These are phyloP conservation scores for Candida fluviatilis DNA, from an alignment of 805 yeast species.

Conservation along the genomic window DNA sequence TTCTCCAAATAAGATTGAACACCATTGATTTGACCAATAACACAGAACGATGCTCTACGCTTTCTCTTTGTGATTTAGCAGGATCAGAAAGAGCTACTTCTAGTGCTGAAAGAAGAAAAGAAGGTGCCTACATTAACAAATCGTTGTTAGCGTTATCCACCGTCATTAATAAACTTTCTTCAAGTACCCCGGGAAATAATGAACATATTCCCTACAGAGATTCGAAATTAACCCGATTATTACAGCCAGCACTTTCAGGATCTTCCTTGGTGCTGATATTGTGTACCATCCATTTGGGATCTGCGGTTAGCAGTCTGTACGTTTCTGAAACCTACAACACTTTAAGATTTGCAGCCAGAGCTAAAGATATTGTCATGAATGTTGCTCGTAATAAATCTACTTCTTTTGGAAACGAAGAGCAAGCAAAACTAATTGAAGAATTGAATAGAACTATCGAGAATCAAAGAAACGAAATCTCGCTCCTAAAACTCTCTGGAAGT, in stretches of 20 bases:
- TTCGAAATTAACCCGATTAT: conserved; percentile 81
- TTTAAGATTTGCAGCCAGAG: conserved; percentile 86
- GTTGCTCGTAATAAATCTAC: conserved; percentile 51
- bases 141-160: conserved; percentile 87
- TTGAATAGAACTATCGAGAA: conserved; percentile 57
- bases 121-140: conserved; percentile 90
- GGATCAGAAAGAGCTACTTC: conserved; percentile 89
- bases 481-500: conserved; percentile 19
- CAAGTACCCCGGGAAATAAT: conserved; percentile 23
- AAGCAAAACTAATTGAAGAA: conserved; percentile 43
- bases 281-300: conserved; percentile 77
- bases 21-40: conserved; percentile 39
- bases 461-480: conserved; percentile 51
- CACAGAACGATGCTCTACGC: conserved; percentile 47
- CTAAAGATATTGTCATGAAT: conserved; percentile 74
- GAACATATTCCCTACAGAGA: conserved; percentile 91
- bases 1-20: conserved; percentile 63
- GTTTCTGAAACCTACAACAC: conserved; percentile 83
- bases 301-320: conserved; percentile 34
- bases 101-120: conserved; percentile 78
- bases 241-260: conserved; percentile 92
- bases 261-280: conserved; percentile 77
- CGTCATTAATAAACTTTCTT: conserved; percentile 78
- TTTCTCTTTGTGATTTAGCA: conserved; percentile 90
- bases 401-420: conserved; percentile 38